These are phyloP conservation scores for Holtermannia corniformis DNA, from an alignment of 768 basidiomycete genomes.

Conservation along the genomic window DNA sequence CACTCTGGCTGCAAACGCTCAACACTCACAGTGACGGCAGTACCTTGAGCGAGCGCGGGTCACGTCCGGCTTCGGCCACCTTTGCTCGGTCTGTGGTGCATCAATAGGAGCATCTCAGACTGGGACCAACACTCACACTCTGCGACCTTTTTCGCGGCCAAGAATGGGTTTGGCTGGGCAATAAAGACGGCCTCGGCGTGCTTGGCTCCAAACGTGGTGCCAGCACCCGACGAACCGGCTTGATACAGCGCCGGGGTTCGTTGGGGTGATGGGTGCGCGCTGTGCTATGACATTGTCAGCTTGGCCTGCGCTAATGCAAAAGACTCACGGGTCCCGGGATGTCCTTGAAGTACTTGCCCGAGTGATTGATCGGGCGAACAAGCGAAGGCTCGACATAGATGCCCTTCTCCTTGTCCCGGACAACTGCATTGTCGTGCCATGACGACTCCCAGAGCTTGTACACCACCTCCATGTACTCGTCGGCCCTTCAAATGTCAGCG, in stretches of 20 bases:
- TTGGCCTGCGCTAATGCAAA: neutral
- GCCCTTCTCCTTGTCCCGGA: neutral
- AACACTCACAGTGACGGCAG: neutral
- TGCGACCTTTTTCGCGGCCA: neutral
- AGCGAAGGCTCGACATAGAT: conserved; percentile 1
- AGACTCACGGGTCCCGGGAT: neutral
- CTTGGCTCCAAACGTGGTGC: neutral
- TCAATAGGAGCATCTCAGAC: neutral
- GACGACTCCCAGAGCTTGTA: conserved; percentile 8
- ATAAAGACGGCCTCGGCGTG: conserved; percentile 4
- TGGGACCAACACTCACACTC: neutral
- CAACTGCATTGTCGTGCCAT: conserved; percentile 6
- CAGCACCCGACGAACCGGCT: conserved; percentile 2
- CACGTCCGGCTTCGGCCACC: neutral
- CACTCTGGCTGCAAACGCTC: no score
- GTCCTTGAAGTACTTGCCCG: conserved; percentile 2
- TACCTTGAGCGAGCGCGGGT: conserved; percentile 3
- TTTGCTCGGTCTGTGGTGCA: neutral
- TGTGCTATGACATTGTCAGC: neutral
- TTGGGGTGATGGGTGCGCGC: neutral
- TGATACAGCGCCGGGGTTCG: conserved; percentile 3
- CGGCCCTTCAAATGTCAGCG: neutral
- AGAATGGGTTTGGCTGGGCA: neutral
- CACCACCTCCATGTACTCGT: conserved; percentile 1
- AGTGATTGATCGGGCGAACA: conserved; percentile 3